phyloP scores from a whole-genome alignment of 257 asterid genomes.

The Jaltomata sinuosa region DNA sequence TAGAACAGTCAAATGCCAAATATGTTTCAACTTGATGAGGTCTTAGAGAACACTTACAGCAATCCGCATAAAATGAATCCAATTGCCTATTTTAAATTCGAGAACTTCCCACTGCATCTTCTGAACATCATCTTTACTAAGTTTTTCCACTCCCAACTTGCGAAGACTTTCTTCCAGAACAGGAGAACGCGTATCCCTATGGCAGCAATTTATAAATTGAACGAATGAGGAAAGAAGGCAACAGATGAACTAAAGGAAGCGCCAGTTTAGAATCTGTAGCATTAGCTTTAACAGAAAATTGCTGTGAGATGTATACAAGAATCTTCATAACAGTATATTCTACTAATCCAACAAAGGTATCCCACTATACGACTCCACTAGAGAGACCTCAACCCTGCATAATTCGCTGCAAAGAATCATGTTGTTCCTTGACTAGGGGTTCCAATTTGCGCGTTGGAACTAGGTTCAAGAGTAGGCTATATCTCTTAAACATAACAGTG shows the following conservation, averaged over 20 bases:
- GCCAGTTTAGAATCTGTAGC: neutral
- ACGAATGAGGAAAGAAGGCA: neutral
- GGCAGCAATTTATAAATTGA: neutral
- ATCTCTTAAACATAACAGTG: neutral
- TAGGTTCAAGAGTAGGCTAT: neutral
- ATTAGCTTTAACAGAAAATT: neutral
- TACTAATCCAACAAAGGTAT: neutral
- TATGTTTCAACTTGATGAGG: neutral
- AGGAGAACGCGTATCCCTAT: slow-evolving; percentile 81
- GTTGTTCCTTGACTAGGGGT: neutral
- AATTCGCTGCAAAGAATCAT: neutral
- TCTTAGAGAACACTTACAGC: slow-evolving; percentile 51
- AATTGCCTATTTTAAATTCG: slow-evolving; percentile 97
- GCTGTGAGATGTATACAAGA: neutral
- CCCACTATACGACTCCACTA: neutral
- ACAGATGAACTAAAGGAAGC: neutral
- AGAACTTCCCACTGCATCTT: slow-evolving; percentile 99
- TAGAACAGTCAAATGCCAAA: slow-evolving; percentile 5
- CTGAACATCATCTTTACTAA: slow-evolving; percentile 96
- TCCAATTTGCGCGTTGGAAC: neutral
- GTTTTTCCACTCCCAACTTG: slow-evolving; percentile 95
- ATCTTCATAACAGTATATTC: neutral
- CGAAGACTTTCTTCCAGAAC: slow-evolving; percentile 96
- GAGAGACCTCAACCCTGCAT: neutral
- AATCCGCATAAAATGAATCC: slow-evolving; percentile 99